These are phyloP conservation scores for Cryptosporidium viatorum DNA, from an alignment of 169 alveolate species.

Conservation along the genomic window DNA sequence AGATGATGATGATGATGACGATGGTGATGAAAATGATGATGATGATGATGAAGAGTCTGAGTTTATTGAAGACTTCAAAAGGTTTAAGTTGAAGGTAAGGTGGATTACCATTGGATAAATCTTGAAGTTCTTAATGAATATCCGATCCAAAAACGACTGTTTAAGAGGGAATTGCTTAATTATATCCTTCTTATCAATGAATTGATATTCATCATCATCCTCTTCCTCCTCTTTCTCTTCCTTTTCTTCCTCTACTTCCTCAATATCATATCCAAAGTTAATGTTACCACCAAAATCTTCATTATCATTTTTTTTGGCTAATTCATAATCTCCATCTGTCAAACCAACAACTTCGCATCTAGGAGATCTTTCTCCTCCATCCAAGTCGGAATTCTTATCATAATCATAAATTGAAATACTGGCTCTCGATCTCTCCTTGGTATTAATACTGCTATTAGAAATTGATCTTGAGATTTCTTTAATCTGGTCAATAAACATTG, in stretches of 20 bases:
- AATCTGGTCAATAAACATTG: slow-evolving; percentile 52
- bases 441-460: background rate
- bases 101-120: slow-evolving; percentile 70
- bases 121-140: slow-evolving; percentile 32
- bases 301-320: background rate
- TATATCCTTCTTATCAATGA: slow-evolving; percentile 24
- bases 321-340: background rate
- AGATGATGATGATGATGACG: background rate
- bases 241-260: background rate
- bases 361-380: background rate
- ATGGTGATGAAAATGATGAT: background rate
- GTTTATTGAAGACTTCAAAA: slow-evolving; percentile 17
- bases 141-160: slow-evolving; percentile 20
- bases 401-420: background rate
- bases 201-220: slow-evolving; percentile 13
- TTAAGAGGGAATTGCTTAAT: slow-evolving; percentile 43
- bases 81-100: slow-evolving; percentile 41
- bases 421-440: background rate
- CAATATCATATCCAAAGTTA: no score
- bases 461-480: slow-evolving; percentile 12
- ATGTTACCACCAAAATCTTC: background rate
- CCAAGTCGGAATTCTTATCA: background rate
- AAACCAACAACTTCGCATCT: background rate
- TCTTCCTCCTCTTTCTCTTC: background rate
- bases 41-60: background rate